Percentiles rank a stretch among this genome's conserved stretches.
phyloP scores from a whole-genome alignment of 2,329 filamentous ascomycete genomes.

The Neonectria hederae region DNA sequence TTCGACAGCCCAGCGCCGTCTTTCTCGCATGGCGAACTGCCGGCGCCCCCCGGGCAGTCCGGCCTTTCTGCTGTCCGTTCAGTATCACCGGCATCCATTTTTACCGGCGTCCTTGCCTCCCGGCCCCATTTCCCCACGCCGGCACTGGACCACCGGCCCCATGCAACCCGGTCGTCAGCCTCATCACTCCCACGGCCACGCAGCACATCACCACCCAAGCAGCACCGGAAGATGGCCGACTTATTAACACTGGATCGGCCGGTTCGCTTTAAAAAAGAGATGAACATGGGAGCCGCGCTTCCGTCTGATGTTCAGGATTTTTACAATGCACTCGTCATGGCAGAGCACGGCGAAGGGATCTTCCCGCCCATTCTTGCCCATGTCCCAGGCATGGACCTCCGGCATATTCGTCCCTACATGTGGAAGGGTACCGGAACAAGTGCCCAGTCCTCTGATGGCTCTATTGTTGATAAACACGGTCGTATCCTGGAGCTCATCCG shows the following conservation, averaged over 20 bases:
- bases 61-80: background rate
- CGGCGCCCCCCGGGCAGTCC: background rate
- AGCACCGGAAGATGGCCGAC: background rate
- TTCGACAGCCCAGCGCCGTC: background rate
- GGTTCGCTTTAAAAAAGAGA: conserved; percentile 4
- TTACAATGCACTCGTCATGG: background rate
- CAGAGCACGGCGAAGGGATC: conserved; percentile 6
- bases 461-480: conserved; percentile 2
- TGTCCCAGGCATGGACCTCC: background rate
- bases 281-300: conserved; percentile 1
- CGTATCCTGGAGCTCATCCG: conserved; percentile 3
- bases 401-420: conserved; percentile 5
- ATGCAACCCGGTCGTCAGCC: background rate
- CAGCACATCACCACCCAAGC: conserved; percentile 5
- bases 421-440: background rate
- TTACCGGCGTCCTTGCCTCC: background rate
- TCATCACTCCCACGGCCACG: background rate
- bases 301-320: conserved; percentile 13
- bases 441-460: background rate
- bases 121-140: background rate
- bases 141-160: background rate
- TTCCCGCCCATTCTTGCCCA: background rate
- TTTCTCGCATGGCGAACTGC: background rate
- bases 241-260: conserved; percentile 2
- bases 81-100: background rate